Conservation (phyloP, 2,329 filamentous ascomycete species). For the Ustulina deusta region DNA sequence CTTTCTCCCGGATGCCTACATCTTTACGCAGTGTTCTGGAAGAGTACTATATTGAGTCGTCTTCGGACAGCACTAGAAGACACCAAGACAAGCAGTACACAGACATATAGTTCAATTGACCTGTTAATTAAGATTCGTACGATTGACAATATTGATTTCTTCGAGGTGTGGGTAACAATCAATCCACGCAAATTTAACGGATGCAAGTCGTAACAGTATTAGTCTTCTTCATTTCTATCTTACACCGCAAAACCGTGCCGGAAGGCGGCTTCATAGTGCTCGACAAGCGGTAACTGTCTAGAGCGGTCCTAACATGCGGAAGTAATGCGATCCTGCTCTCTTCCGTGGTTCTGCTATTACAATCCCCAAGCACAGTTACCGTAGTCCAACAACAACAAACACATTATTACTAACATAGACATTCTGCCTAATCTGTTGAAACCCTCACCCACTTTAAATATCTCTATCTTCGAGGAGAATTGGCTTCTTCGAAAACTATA, state of each 20-base stretch:
- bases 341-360: not conserved
- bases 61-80: too few species aligned
- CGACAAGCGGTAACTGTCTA: not conserved
- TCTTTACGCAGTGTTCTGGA: too few species aligned
- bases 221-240: conserved; percentile 4
- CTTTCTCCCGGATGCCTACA: too few species aligned
- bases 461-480: not conserved
- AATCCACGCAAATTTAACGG: too few species aligned
- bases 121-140: too few species aligned
- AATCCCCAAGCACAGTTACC: not conserved
- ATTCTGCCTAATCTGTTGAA: conserved; percentile 17
- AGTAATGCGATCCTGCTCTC: not conserved
- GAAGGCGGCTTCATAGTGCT: not conserved
- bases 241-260: not conserved
- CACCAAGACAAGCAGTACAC: too few species aligned
- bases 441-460: not conserved
- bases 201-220: not conserved
- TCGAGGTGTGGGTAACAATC: too few species aligned
- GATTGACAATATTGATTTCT: too few species aligned
- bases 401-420: conserved; percentile 9
- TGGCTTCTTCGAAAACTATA: not conserved
- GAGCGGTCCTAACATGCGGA: not conserved
- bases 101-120: too few species aligned
- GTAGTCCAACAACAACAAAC: conserved; percentile 10
- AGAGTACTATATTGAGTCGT: too few species aligned